phyloP scores from a whole-genome alignment of 495 filamentous ascomycete species.

The Sporormia fimetaria region DNA sequence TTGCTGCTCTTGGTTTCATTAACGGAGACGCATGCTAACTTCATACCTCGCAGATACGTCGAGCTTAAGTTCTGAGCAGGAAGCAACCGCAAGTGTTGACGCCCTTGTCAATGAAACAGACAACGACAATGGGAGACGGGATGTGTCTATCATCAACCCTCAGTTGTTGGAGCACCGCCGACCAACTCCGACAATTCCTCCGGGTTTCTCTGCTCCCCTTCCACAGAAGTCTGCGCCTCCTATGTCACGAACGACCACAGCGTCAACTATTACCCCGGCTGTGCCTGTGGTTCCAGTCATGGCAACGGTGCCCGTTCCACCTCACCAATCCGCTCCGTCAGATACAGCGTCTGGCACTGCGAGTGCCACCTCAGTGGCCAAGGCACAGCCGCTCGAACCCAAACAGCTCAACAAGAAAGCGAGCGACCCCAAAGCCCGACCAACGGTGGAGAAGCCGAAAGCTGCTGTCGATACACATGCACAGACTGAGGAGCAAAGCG shows the following conservation, averaged over 20 bases:
- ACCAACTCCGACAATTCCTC: slow-evolving; percentile 51
- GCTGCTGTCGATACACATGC: no score
- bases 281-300: slow-evolving; percentile 20
- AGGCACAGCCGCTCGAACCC: no score
- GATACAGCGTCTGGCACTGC: no score
- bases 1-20: no score
- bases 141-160: slow-evolving; percentile 37
- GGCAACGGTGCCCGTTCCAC: no score
- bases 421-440: no score
- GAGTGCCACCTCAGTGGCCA: no score
- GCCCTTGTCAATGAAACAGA: slow-evolving; percentile 44
- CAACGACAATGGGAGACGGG: slow-evolving; percentile 8
- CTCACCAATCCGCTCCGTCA: no score
- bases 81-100: slow-evolving; percentile 44
- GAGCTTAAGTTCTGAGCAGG: slow-evolving; percentile 47
- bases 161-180: slow-evolving; percentile 33
- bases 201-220: slow-evolving; percentile 51
- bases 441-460: no score
- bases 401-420: no score
- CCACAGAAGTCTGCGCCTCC: slow-evolving; percentile 30
- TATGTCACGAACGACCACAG: slow-evolving; percentile 1
- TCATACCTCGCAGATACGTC: slow-evolving; percentile 35
- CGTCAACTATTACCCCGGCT: slow-evolving; percentile 10
- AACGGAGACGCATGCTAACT: slow-evolving; percentile 26
- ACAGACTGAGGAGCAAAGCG: no score